Evolutionary conservation across 148 eudicot species (phyloP).

Genomic region (Gaultheria prostrata): DNA sequence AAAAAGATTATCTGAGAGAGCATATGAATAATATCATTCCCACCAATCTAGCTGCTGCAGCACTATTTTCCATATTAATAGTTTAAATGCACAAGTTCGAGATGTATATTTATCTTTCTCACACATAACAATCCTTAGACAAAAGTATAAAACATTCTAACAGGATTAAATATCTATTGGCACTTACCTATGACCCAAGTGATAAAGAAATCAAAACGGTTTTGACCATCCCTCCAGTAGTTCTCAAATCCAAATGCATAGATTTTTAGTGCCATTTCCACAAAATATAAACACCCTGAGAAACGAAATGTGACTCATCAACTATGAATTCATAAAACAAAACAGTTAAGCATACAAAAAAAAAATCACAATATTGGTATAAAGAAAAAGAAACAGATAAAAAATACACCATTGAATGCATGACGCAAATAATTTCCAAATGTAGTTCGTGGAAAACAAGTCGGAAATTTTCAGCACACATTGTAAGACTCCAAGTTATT

Average conservation of each 20-base stretch:
- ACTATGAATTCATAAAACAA: neutral
- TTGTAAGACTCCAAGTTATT: neutral
- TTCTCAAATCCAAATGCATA: slow-evolving; percentile 83
- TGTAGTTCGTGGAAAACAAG: neutral
- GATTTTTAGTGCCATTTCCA: slow-evolving; percentile 84
- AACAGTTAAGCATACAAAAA: neutral
- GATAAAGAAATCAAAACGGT: slow-evolving; percentile 83
- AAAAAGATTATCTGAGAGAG: neutral
- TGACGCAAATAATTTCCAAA: neutral
- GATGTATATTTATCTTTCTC: neutral
- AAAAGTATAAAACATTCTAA: neutral
- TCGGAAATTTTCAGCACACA: neutral
- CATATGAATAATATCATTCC: neutral
- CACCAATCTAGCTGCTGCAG: neutral
- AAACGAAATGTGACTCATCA: slow-evolving; percentile 7
- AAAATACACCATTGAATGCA: neutral
- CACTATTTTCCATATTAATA: neutral
- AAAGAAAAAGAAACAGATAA: neutral
- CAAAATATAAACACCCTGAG: slow-evolving; percentile 91
- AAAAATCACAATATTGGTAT: neutral
- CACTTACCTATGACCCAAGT: slow-evolving; percentile 88
- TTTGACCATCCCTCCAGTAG: slow-evolving; percentile 96
- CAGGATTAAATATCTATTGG: neutral
- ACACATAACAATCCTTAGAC: neutral
- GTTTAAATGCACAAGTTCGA: neutral